A percentile compares a stretch with the other conserved stretches of the same genome.
These are phyloP conservation scores for Leucocoprinus birnbaumii DNA, from an alignment of 768 basidiomycete genomes.

Conservation along the genomic window DNA sequence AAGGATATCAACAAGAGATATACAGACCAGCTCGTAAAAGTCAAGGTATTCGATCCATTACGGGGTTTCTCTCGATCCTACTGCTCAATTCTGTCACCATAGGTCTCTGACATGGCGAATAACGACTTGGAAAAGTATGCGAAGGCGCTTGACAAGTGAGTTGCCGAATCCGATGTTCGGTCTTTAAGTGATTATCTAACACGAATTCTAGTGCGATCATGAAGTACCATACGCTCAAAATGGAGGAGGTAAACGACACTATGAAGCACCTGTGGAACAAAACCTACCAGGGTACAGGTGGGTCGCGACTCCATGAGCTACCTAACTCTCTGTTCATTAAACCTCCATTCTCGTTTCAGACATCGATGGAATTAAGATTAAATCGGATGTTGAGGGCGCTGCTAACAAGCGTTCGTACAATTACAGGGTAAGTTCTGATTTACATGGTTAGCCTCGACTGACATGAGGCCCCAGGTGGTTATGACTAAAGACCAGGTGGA, in stretches of 20 bases:
- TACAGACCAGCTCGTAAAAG: slow-evolving; percentile 88
- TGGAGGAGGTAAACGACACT: slow-evolving; percentile 99
- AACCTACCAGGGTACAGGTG: slow-evolving; percentile 97
- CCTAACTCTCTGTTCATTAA: neutral
- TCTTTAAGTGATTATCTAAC: slow-evolving; percentile 15
- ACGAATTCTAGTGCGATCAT: slow-evolving; percentile 79
- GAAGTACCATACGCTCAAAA: slow-evolving; percentile 96
- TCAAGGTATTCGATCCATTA: slow-evolving; percentile 61
- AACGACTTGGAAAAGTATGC: slow-evolving; percentile 96
- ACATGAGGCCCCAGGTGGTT: slow-evolving; percentile 64
- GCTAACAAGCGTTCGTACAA: slow-evolving; percentile 94
- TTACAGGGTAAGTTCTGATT: slow-evolving; percentile 69
- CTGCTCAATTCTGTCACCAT: neutral
- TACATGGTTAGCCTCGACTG: slow-evolving; percentile 7
- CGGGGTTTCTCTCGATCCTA: neutral
- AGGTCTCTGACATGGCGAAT: slow-evolving; percentile 99
- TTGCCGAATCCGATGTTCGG: slow-evolving; percentile 1
- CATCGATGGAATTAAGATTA: slow-evolving; percentile 95
- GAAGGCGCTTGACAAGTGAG: slow-evolving; percentile 95
- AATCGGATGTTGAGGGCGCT: slow-evolving; percentile 89
- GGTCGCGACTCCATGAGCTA: slow-evolving; percentile 19
- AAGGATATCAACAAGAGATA: slow-evolving; percentile 85
- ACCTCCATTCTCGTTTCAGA: slow-evolving; percentile 43
- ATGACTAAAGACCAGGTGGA: slow-evolving; percentile 99
- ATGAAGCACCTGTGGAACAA: slow-evolving; percentile 98